Percentiles rank a stretch among this genome's conserved stretches.
phyloP scores from a whole-genome alignment of 306 rosid species.

The Vigna angularis region DNA sequence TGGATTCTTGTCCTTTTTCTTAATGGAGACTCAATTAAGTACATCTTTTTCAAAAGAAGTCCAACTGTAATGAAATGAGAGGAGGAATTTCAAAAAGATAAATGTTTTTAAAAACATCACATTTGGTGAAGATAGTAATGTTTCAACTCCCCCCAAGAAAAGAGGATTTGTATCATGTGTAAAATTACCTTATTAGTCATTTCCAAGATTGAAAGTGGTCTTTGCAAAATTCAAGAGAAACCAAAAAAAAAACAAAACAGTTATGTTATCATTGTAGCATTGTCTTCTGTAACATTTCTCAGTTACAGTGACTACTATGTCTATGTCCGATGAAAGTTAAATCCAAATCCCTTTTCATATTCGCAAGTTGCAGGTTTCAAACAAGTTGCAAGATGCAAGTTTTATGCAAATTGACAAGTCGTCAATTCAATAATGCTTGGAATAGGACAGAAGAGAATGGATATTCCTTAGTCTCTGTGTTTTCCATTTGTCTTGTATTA shows the following conservation, averaged over 20 bases:
- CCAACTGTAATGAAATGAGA: neutral
- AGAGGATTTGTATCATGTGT: neutral
- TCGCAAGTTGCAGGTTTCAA: no score
- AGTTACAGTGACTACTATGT: no score
- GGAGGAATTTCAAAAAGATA: neutral
- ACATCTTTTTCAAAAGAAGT: neutral
- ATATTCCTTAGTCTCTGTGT: no score
- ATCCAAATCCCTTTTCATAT: no score
- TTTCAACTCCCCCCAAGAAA: neutral
- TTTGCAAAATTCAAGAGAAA: neutral
- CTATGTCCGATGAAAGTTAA: no score
- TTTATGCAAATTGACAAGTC: no score
- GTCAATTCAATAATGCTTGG: no score
- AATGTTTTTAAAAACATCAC: neutral
- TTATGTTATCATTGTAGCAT: no score
- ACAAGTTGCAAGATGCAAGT: no score
- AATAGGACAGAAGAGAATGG: no score
- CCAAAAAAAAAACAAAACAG: neutral
- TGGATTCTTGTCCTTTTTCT: neutral
- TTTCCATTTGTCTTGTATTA: no score
- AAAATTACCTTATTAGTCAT: neutral
- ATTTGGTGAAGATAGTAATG: constrained; percentile 10
- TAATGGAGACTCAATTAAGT: neutral
- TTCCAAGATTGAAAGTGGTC: neutral
- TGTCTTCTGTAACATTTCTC: no score